Evolutionary conservation across 148 eudicot genomes (phyloP).

Genomic region (Diospyros kaki): DNA sequence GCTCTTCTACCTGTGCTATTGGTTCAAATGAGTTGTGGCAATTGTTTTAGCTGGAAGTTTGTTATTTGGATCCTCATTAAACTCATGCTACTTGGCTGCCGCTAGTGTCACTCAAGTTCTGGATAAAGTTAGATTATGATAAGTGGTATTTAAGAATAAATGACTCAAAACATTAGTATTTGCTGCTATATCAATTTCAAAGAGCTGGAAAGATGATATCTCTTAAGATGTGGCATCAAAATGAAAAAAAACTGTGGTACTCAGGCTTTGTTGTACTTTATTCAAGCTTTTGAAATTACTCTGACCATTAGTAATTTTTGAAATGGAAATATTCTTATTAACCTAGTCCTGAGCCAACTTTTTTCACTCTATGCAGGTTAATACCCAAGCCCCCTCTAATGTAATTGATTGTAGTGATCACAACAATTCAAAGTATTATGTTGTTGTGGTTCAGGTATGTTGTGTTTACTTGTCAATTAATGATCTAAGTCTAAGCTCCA

Average conservation of each 20-base stretch:
- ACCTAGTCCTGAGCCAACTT: not conserved
- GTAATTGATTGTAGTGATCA: slow-evolving; percentile 76
- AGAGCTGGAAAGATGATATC: not conserved
- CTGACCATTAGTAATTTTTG: not conserved
- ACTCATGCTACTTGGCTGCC: too few relatives aligned
- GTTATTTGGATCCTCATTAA: not conserved
- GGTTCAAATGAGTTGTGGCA: not conserved
- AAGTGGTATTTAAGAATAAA: not conserved
- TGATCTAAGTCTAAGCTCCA: not conserved
- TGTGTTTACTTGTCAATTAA: not conserved
- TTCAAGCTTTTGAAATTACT: slow-evolving; percentile 2
- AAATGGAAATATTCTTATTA: not conserved
- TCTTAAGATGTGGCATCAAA: not conserved
- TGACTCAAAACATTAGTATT: not conserved
- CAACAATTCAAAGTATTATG: slow-evolving; percentile 84
- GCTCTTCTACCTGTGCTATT: not conserved
- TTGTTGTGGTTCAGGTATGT: slow-evolving; percentile 90
- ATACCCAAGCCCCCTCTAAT: slow-evolving; percentile 84
- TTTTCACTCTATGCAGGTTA: slow-evolving; percentile 47
- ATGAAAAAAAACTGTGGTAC: not conserved
- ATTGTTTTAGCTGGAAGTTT: not conserved
- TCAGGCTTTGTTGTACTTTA: not conserved
- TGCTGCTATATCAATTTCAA: not conserved
- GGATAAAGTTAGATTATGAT: not conserved
- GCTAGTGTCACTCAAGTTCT: not conserved